Percentiles rank a stretch among this genome's conserved stretches.
Evolutionary conservation across 2,329 filamentous ascomycete genomes (phyloP).

Genomic region (Fusarium sp.): DNA sequence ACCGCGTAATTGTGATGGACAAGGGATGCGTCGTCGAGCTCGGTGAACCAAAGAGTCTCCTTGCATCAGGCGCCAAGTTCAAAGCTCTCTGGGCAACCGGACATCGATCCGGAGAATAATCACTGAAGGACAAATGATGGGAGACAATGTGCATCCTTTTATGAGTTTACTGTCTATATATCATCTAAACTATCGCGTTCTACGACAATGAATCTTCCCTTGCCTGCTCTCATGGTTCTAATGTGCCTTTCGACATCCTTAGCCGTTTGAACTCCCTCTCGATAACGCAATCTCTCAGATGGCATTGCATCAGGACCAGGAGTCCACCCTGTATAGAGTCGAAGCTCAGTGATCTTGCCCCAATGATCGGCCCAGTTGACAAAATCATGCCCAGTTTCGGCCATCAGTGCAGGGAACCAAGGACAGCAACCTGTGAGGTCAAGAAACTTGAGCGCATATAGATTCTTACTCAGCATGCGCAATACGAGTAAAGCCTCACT

Average conservation of each 20-base stretch:
- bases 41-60: slow-evolving; percentile 39
- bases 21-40: slow-evolving; percentile 40
- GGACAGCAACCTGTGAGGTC: slow-evolving; percentile 67
- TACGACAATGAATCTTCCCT: slow-evolving; percentile 59
- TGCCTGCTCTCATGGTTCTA: slow-evolving; percentile 55
- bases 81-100: slow-evolving; percentile 45
- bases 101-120: not conserved
- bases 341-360: slow-evolving; percentile 60
- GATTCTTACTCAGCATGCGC: slow-evolving; percentile 60
- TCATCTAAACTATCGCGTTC: slow-evolving; percentile 50
- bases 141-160: not conserved
- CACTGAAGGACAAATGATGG: not conserved
- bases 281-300: slow-evolving; percentile 46
- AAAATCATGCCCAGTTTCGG: slow-evolving; percentile 53
- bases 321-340: slow-evolving; percentile 56
- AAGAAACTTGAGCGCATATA: slow-evolving; percentile 68
- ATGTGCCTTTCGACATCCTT: slow-evolving; percentile 59
- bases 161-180: slow-evolving; percentile 13
- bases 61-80: slow-evolving; percentile 32
- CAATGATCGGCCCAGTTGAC: slow-evolving; percentile 65
- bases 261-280: slow-evolving; percentile 51
- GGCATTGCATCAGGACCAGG: slow-evolving; percentile 46
- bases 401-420: slow-evolving; percentile 62
- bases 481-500: slow-evolving; percentile 66
- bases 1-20: slow-evolving; percentile 43